Conservation (phyloP, 805 yeast species). For the Barnettozyma sucrosica region DNA sequence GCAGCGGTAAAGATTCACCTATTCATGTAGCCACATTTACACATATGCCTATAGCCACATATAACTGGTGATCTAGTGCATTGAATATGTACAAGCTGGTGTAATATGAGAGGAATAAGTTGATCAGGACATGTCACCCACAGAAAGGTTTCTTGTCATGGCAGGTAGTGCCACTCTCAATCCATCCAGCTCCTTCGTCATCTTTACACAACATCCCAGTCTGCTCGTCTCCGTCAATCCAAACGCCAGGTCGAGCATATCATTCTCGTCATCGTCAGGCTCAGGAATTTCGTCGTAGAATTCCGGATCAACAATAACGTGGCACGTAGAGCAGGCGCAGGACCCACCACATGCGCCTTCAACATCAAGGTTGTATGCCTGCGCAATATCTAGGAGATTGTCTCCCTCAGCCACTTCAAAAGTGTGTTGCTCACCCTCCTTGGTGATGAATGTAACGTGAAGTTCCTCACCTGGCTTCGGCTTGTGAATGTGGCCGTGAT, state of each 20-base stretch:
- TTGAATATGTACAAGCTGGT: neutral
- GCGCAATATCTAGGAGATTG: constrained; percentile 87
- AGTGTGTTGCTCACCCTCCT: constrained; percentile 80
- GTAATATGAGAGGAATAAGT: neutral
- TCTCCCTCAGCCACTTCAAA: constrained; percentile 92
- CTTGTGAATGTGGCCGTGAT: constrained; percentile 83
- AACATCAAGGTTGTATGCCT: constrained; percentile 88
- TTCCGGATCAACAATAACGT: constrained; percentile 93
- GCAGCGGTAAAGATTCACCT: neutral
- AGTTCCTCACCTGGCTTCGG: constrained; percentile 93
- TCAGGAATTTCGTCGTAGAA: constrained; percentile 87
- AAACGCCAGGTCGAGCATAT: constrained; percentile 95
- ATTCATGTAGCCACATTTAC: too few species aligned
- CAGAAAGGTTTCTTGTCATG: constrained; percentile 90
- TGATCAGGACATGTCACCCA: constrained; percentile 59
- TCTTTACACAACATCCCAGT: constrained; percentile 87
- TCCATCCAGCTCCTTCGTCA: constrained; percentile 90
- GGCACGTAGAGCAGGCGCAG: constrained; percentile 98
- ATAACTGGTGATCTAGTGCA: neutral
- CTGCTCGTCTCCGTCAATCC: constrained; percentile 96
- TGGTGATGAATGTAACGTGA: constrained; percentile 81
- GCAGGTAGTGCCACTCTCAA: constrained; percentile 93
- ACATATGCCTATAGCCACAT: neutral
- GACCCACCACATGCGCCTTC: constrained; percentile 99
- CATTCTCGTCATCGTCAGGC: constrained; percentile 96